A percentile compares a stretch with the other conserved stretches of the same genome.
phyloP scores from a whole-genome alignment of 305 asterid species.

The Fraxinus greggii region DNA sequence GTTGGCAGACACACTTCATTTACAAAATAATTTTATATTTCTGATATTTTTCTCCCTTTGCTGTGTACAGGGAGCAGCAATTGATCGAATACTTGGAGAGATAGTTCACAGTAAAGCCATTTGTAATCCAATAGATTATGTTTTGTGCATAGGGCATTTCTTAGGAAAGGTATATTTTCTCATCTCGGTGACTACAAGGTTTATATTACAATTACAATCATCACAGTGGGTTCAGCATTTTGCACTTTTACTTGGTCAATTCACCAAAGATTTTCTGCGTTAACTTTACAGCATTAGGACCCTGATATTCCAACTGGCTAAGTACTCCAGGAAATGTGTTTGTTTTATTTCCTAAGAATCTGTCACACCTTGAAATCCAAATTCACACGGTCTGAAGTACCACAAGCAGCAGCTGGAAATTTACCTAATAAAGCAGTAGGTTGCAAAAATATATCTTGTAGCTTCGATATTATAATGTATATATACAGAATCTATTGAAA shows the following conservation, averaged over 20 bases:
- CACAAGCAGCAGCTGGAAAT: not conserved
- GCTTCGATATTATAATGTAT: not conserved
- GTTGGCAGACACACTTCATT: not conserved
- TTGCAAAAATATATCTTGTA: not conserved
- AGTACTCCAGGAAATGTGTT: not conserved
- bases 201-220: not conserved
- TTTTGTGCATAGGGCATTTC: conserved; percentile 92
- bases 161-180: conserved; percentile 70
- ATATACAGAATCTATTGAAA: not conserved
- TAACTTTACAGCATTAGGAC: not conserved
- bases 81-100: conserved; percentile 95
- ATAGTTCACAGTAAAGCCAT: conserved; percentile 91
- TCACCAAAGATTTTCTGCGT: not conserved
- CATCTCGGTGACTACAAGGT: not conserved
- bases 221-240: not conserved
- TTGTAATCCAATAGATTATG: conserved; percentile 82
- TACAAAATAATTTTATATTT: not conserved
- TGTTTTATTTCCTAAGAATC: not conserved
- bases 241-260: not conserved
- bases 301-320: not conserved
- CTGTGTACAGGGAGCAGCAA: conserved; percentile 84
- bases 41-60: not conserved
- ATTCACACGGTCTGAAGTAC: not conserved
- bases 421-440: not conserved
- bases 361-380: not conserved